Evolutionary conservation across 176 grass and related monocot genomes (phyloP), one percentile per base, ranked within the genome.

Genomic region (Oryza glaberrima): DNA sequence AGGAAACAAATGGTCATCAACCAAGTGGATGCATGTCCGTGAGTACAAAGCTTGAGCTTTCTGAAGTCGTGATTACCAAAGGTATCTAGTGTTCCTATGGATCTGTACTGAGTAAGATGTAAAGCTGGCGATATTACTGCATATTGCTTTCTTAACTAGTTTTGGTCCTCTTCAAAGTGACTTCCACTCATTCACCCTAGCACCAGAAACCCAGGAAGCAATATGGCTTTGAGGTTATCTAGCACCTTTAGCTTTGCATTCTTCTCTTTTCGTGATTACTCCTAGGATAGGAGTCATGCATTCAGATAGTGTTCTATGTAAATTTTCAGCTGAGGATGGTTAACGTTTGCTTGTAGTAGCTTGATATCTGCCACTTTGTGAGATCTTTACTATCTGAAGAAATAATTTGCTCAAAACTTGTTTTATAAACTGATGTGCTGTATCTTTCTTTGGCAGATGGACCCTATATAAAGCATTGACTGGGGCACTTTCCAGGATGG

Each of bases 1-100:
- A 77, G 96, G 96, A 75, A 98, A 98, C 78, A 98, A 98, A 82
- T 98, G 96, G 96, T 98, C 96, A 12, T 93, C 87, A 81, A 95
- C 93, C 52, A 98, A 98, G 82, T 98, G 96, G 96, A 92, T 98
- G 75, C 93, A 90, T 46, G 35, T 94, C 65, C 79, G 87, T 10
- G 96, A 95, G 79, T 94, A 94, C 77, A 95, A 94, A 84, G 60
- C 67, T 77, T 95, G 68, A 93, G 63, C 23, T 60, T 70, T 85
- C 2, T 44, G 66, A 69, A 76, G 51, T 15, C 51, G 46, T 14
- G 14, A 12, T 68, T 68, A 22, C 61, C 20, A 35, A 72, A 86
- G 82, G 86, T 92, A 77, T 84, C 38, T 17, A 16, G 36, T 77
- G 3, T 68, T 77, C 6, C 1, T 12, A 47, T 79, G 28, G 20